These are phyloP conservation scores for Fonsecaea monophora DNA, from an alignment of 2,329 filamentous ascomycete species.

Conservation along the genomic window DNA sequence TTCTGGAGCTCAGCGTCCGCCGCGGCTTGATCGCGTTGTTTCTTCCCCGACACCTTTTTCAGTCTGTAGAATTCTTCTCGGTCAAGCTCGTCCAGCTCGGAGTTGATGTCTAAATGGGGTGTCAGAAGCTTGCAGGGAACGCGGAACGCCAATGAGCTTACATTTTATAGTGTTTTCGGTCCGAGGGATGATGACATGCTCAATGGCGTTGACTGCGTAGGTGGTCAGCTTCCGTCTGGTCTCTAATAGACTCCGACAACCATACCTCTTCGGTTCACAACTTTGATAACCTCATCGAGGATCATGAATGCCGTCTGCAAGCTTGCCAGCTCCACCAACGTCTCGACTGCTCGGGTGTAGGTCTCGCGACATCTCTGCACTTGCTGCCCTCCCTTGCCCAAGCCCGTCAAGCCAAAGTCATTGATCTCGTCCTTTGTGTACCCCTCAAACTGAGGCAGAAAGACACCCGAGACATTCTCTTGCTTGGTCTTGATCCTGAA, in stretches of 20 bases:
- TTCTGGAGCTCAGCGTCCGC: slow-evolving; percentile 72
- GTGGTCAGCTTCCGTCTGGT: slow-evolving; percentile 34
- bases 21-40: slow-evolving; percentile 75
- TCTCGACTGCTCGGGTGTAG: slow-evolving; percentile 94
- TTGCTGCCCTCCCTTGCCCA: slow-evolving; percentile 97
- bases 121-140: slow-evolving; percentile 8
- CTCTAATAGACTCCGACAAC: neutral
- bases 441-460: slow-evolving; percentile 92
- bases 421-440: slow-evolving; percentile 80
- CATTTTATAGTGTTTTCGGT: slow-evolving; percentile 99
- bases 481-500: slow-evolving; percentile 95
- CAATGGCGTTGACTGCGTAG: slow-evolving; percentile 81
- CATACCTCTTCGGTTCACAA: slow-evolving; percentile 91
- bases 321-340: slow-evolving; percentile 61
- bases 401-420: slow-evolving; percentile 92
- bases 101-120: slow-evolving; percentile 78
- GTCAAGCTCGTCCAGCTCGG: slow-evolving; percentile 94
- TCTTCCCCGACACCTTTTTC: slow-evolving; percentile 92
- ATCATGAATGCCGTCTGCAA: slow-evolving; percentile 90
- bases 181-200: slow-evolving; percentile 84
- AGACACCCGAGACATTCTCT: slow-evolving; percentile 97
- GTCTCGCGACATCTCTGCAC: slow-evolving; percentile 95
- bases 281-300: slow-evolving; percentile 97
- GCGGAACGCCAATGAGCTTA: slow-evolving; percentile 47
- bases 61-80: slow-evolving; percentile 97